Evolutionary conservation across 1,284 basidiomycete species (phyloP).

Genomic region (Ceratobasidium sp.): DNA sequence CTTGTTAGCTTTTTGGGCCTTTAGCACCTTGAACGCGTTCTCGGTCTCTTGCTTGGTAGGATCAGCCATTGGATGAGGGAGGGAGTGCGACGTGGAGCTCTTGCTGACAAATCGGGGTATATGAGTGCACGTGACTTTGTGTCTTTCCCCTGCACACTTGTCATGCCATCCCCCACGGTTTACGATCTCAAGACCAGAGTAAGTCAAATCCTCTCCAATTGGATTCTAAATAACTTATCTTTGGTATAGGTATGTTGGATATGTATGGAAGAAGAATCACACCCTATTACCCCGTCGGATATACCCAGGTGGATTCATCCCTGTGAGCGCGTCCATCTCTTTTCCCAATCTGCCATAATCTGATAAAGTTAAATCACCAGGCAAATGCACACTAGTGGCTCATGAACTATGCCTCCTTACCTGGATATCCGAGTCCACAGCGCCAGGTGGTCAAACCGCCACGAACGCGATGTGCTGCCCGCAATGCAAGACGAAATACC

Average conservation of each 20-base stretch:
- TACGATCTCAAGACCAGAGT: constrained; percentile 42
- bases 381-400: constrained; percentile 40
- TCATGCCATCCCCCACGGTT: constrained; percentile 32
- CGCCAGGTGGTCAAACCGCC: constrained; percentile 26
- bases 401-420: constrained; percentile 42
- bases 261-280: constrained; percentile 45
- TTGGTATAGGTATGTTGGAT: constrained; percentile 32
- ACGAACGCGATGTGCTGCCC: constrained; percentile 35
- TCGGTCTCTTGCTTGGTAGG: constrained; percentile 78
- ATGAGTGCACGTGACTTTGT: constrained; percentile 17
- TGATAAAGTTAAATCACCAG: background rate
- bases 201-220: background rate
- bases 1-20: constrained; percentile 90
- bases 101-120: constrained; percentile 9
- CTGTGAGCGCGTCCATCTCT: background rate
- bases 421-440: constrained; percentile 45
- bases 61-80: constrained; percentile 42
- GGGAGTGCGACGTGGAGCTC: constrained; percentile 43
- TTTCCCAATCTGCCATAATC: background rate
- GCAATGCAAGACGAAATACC: constrained; percentile 39
- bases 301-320: constrained; percentile 44
- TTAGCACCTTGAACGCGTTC: constrained; percentile 80
- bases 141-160: background rate
- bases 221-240: background rate
- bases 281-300: constrained; percentile 41